Evolutionary conservation across 768 basidiomycete species (phyloP).

Genomic region (Hemileccinum rubropunctum): DNA sequence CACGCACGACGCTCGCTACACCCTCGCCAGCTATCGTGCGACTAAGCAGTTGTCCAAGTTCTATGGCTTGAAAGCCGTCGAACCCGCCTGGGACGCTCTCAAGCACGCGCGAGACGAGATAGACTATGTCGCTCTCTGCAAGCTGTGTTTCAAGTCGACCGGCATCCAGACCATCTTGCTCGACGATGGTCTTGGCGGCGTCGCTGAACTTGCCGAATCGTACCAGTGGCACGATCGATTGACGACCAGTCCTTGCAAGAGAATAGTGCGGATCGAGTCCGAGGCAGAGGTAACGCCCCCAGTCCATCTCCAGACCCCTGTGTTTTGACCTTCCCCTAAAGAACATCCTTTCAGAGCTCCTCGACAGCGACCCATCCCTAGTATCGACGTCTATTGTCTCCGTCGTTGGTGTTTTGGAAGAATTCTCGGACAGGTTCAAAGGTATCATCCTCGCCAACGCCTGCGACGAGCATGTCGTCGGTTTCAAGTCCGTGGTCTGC

Average conservation of each 20-base stretch:
- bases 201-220: conserved; percentile 44
- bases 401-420: conserved; percentile 9
- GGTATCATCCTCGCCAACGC: conserved; percentile 38
- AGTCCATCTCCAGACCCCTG: background rate
- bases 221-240: conserved; percentile 64
- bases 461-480: conserved; percentile 48
- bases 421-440: conserved; percentile 37
- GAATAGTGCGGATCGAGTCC: conserved; percentile 67
- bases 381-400: conserved; percentile 16
- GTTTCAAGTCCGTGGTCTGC: conserved; percentile 75
- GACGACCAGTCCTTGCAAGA: conserved; percentile 47
- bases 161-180: conserved; percentile 68
- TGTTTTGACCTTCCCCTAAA: conserved; percentile 5
- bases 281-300: conserved; percentile 59
- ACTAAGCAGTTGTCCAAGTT: conserved; percentile 52
- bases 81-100: conserved; percentile 56
- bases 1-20: conserved; percentile 47
- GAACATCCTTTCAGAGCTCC: conserved; percentile 22
- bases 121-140: conserved; percentile 58
- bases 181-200: conserved; percentile 66
- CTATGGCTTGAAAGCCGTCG: conserved; percentile 36
- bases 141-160: conserved; percentile 48
- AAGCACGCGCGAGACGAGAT: conserved; percentile 43
- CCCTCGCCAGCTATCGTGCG: conserved; percentile 60
- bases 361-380: conserved; percentile 3